Evolutionary conservation across 2,329 filamentous ascomycete species (phyloP).

Genomic region (Hypoxylon sp.): DNA sequence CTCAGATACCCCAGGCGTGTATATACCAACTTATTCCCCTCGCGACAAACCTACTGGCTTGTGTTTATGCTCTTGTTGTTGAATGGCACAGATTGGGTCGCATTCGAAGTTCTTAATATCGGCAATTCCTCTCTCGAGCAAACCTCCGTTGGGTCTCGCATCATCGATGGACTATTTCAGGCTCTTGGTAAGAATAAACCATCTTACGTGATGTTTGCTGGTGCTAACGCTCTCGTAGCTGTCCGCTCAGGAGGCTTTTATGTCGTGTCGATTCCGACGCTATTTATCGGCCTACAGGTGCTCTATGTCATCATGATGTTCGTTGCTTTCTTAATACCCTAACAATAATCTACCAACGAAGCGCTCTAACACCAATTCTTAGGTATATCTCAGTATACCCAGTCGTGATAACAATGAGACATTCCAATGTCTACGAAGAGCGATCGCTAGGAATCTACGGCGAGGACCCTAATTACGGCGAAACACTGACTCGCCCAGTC

Average conservation of each 20-base stretch:
- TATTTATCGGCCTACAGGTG: conserved; percentile 58
- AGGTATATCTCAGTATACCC: conserved; percentile 57
- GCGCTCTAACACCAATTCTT: not conserved
- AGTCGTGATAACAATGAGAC: conserved; percentile 59
- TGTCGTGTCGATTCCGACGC: conserved; percentile 65
- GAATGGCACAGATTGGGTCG: conserved; percentile 70
- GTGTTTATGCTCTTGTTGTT: conserved; percentile 67
- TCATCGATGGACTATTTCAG: conserved; percentile 73
- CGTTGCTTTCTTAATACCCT: conserved; percentile 2
- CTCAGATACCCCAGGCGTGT: conserved; percentile 65
- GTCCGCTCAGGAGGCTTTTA: conserved; percentile 73
- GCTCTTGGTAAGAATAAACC: conserved; percentile 56
- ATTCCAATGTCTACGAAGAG: conserved; percentile 71
- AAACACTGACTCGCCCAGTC: conserved; percentile 20
- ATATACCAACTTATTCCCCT: conserved; percentile 71
- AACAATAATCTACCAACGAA: not conserved
- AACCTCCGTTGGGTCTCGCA: conserved; percentile 61
- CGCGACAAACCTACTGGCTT: conserved; percentile 71
- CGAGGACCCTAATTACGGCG: conserved; percentile 29
- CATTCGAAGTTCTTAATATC: conserved; percentile 72
- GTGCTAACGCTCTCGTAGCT: conserved; percentile 48
- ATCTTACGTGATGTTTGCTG: not conserved
- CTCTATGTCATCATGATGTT: conserved; percentile 60
- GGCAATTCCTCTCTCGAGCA: conserved; percentile 63
- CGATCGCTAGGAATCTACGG: conserved; percentile 61